phyloP scores from a whole-genome alignment of 1,284 basidiomycete species.

The Ganoderma multipileum region DNA sequence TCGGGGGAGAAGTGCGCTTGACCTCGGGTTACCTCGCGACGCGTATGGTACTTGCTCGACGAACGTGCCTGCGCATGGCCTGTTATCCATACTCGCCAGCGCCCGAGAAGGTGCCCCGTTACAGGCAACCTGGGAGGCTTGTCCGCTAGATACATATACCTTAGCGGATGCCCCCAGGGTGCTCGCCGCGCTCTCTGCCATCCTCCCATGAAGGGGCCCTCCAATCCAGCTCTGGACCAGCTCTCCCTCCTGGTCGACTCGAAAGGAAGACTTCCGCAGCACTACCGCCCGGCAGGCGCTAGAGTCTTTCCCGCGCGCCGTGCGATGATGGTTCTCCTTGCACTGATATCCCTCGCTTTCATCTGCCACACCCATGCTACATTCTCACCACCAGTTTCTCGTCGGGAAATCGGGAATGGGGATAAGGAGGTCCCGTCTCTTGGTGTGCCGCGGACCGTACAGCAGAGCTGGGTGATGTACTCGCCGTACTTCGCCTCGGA shows the following conservation, averaged over 20 bases:
- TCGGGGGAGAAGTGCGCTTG: not conserved
- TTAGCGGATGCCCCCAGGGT: not conserved
- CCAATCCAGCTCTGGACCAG: not conserved
- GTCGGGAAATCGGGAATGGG: not conserved
- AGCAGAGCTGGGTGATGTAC: conserved; percentile 61
- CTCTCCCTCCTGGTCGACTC: not conserved
- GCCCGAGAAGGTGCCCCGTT: not conserved
- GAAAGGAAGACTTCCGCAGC: not conserved
- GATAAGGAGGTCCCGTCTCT: not conserved
- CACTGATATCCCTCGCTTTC: conserved; percentile 20
- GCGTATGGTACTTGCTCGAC: not conserved
- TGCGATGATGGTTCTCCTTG: conserved; percentile 13
- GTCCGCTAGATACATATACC: not conserved
- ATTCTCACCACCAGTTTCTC: not conserved
- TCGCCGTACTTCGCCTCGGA: conserved; percentile 62
- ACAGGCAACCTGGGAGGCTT: not conserved
- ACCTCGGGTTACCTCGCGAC: not conserved
- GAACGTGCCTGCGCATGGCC: conserved; percentile 19
- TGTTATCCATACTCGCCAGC: not conserved
- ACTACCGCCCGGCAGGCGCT: not conserved
- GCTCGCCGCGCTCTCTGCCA: not conserved
- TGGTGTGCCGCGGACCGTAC: conserved; percentile 20
- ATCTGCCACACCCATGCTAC: conserved; percentile 22
- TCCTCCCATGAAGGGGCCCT: conserved; percentile 7
- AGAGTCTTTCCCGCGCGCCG: not conserved